phyloP scores from a whole-genome alignment of 345 rosid species.

The Euclidium syriacum region DNA sequence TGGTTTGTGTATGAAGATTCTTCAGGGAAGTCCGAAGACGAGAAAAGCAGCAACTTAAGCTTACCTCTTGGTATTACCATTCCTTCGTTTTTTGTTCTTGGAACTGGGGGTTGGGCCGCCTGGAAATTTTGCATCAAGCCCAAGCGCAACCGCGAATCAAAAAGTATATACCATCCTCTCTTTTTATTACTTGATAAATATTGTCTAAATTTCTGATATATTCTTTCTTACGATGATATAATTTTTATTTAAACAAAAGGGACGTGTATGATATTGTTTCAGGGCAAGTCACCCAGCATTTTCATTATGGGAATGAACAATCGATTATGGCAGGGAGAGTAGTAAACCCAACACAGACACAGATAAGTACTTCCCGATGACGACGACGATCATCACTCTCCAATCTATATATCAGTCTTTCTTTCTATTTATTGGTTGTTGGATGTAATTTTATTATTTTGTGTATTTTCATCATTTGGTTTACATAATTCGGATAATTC shows the following conservation, averaged over 20 bases:
- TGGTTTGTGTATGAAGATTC: neutral
- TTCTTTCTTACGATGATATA: neutral
- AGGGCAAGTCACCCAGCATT: constrained; percentile 11
- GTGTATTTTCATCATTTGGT: neutral
- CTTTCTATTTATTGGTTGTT: neutral
- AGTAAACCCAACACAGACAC: neutral
- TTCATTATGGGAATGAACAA: neutral
- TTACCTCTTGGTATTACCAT: constrained; percentile 12
- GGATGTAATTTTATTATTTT: neutral
- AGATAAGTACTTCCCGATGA: neutral
- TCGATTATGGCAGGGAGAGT: neutral
- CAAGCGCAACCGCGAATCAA: constrained; percentile 7
- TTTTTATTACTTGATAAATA: neutral
- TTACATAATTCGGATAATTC: neutral
- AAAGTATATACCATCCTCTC: neutral
- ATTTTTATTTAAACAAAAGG: neutral
- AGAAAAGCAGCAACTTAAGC: neutral
- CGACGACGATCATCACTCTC: neutral
- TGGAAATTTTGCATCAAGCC: neutral
- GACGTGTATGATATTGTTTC: neutral
- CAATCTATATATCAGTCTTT: neutral
- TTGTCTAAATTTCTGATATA: neutral
- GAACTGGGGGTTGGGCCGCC: neutral
- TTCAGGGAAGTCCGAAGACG: constrained; percentile 1
- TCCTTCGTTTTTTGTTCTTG: neutral